Conservation (phyloP, 331 rosid species). For the Acacia concinna region DNA sequence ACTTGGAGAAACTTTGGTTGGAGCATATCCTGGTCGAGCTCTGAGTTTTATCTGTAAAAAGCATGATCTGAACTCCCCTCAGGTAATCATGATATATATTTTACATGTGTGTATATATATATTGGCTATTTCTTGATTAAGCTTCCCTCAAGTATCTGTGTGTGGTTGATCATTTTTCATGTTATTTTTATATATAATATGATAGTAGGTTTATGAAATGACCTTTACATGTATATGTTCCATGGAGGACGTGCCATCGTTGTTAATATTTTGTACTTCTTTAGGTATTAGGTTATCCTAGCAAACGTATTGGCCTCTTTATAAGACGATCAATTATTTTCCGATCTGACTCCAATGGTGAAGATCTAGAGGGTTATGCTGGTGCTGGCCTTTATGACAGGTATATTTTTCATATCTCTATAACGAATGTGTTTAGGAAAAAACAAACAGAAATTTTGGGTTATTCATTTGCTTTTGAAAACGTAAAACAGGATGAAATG, state of each 20-base stretch:
- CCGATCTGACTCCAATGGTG: constrained; percentile 98
- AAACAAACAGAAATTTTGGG: constrained; percentile 12
- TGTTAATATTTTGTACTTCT: constrained; percentile 30
- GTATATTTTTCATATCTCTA: constrained; percentile 40
- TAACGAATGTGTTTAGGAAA: not conserved
- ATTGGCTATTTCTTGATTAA: not conserved
- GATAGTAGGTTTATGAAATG: constrained; percentile 4
- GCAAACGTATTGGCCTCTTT: constrained; percentile 92
- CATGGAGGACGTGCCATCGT: constrained; percentile 24
- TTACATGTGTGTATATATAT: not conserved
- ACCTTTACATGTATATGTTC: constrained; percentile 15
- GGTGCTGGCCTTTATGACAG: constrained; percentile 99
- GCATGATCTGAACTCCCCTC: constrained; percentile 73
- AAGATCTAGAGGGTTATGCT: constrained; percentile 98
- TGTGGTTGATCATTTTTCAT: constrained; percentile 25
- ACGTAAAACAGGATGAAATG: not conserved
- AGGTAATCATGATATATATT: constrained; percentile 49
- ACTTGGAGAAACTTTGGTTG: constrained; percentile 97
- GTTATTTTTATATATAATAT: constrained; percentile 5
- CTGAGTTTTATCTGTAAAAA: constrained; percentile 91
- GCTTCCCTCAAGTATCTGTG: not conserved
- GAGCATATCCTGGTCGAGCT: constrained; percentile 99
- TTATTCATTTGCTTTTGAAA: not conserved
- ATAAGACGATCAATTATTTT: constrained; percentile 82
- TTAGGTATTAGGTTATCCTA: constrained; percentile 94